Evolutionary conservation across 2,329 filamentous ascomycete genomes (phyloP).

Genomic region (Ilyonectria destructans): DNA sequence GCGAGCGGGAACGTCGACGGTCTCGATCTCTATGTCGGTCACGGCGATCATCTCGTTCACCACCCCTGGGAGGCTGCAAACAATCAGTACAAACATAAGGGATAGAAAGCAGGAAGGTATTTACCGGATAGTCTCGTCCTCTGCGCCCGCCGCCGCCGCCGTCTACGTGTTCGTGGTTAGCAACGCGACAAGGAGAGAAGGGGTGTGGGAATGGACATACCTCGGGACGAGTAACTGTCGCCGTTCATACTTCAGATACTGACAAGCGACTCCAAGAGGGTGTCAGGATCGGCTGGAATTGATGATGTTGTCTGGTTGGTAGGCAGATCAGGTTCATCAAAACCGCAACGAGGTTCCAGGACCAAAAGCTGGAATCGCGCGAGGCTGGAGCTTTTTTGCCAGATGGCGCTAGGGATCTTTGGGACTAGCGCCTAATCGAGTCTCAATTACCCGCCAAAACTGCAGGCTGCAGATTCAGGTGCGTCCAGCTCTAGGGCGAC

Average conservation of each 20-base stretch:
- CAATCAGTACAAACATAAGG: constrained; percentile 38
- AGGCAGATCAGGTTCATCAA: constrained; percentile 45
- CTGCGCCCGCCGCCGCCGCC: constrained; percentile 61
- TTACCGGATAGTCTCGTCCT: constrained; percentile 70
- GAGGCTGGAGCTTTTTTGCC: constrained; percentile 65
- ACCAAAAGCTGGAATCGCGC: constrained; percentile 52
- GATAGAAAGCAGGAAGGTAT: constrained; percentile 42
- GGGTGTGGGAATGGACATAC: constrained; percentile 63
- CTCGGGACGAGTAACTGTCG: constrained; percentile 85
- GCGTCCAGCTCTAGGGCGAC: constrained; percentile 28
- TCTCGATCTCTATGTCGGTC: constrained; percentile 52
- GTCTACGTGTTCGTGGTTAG: constrained; percentile 54
- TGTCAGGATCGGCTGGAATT: constrained; percentile 36
- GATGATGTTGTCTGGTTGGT: constrained; percentile 43
- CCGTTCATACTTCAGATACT: constrained; percentile 79
- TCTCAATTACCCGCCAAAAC: constrained; percentile 30
- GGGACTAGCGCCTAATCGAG: constrained; percentile 43
- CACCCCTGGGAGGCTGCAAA: constrained; percentile 49
- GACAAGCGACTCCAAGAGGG: constrained; percentile 38
- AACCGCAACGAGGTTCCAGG: constrained; percentile 50
- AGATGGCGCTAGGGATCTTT: constrained; percentile 48
- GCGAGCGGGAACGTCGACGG: constrained; percentile 88
- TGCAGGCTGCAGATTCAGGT: constrained; percentile 24
- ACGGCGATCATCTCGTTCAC: constrained; percentile 49
- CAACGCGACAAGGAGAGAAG: constrained; percentile 50